These are phyloP conservation scores for Neurospora cerealis DNA, from an alignment of 495 filamentous ascomycete species.

Conservation along the genomic window DNA sequence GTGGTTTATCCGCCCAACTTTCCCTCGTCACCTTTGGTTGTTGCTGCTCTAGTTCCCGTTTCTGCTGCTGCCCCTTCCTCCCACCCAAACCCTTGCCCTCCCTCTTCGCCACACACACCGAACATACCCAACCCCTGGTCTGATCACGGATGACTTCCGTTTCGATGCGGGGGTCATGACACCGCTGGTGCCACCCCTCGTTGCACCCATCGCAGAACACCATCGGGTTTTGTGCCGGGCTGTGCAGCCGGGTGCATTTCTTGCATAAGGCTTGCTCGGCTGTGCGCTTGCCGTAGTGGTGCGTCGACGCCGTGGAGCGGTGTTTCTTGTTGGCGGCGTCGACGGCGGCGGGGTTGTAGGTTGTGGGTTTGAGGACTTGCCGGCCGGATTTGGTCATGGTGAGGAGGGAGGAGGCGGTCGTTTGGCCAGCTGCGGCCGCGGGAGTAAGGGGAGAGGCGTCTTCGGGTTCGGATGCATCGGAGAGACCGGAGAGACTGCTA, in stretches of 20 bases:
- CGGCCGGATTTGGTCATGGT: slow-evolving; percentile 78
- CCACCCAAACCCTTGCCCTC: slow-evolving; percentile 24
- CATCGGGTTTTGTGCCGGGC: slow-evolving; percentile 69
- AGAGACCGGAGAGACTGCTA: slow-evolving; percentile 7
- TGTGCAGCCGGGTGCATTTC: slow-evolving; percentile 67
- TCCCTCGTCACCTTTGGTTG: background rate
- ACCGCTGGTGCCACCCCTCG: slow-evolving; percentile 79
- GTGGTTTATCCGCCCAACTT: slow-evolving; percentile 35
- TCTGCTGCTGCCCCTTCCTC: slow-evolving; percentile 19
- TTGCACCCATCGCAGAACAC: slow-evolving; percentile 95
- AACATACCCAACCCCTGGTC: slow-evolving; percentile 65
- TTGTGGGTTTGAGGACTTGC: slow-evolving; percentile 62
- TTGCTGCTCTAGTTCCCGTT: background rate
- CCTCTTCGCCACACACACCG: slow-evolving; percentile 47
- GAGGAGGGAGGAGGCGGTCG: slow-evolving; percentile 33
- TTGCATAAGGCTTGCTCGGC: slow-evolving; percentile 53
- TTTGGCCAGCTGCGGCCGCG: slow-evolving; percentile 24
- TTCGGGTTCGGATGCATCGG: slow-evolving; percentile 8
- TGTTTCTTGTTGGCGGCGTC: slow-evolving; percentile 24
- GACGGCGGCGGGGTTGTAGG: slow-evolving; percentile 52
- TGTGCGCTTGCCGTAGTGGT: slow-evolving; percentile 37
- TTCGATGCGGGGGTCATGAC: slow-evolving; percentile 74
- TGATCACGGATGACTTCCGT: slow-evolving; percentile 57
- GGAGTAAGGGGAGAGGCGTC: too few relatives aligned
- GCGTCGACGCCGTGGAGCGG: slow-evolving; percentile 8